These are phyloP conservation scores for Colletotrichum paranaense DNA, from an alignment of 2,329 filamentous ascomycete genomes.

Conservation along the genomic window DNA sequence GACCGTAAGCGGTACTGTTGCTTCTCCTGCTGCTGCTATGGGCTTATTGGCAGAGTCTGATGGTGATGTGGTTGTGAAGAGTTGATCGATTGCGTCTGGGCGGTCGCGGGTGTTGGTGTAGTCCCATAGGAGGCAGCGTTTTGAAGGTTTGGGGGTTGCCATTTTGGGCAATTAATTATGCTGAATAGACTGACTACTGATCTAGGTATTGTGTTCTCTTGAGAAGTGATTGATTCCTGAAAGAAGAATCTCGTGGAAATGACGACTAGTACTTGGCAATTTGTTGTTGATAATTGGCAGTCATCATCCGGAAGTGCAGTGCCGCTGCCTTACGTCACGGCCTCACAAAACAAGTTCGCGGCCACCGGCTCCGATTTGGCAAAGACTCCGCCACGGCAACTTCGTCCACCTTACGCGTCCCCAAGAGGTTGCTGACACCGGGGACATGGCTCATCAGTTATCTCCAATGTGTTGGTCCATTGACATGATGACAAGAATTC, in stretches of 20 bases:
- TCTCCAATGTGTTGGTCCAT: background rate
- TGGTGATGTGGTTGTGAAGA: constrained; percentile 40
- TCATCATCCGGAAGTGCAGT: background rate
- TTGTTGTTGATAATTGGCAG: background rate
- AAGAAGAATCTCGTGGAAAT: no score
- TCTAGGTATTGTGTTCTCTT: background rate
- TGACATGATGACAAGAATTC: background rate
- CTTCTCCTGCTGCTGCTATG: background rate
- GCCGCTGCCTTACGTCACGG: constrained; percentile 3
- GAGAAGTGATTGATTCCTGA: background rate
- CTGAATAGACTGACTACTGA: background rate
- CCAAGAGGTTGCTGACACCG: no score
- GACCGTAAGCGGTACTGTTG: background rate
- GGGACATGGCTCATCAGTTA: no score
- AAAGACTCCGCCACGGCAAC: background rate
- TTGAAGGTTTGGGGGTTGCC: constrained; percentile 29
- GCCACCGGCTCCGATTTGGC: background rate
- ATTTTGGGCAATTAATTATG: background rate
- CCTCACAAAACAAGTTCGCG: background rate
- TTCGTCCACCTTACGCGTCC: background rate
- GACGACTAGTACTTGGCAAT: background rate
- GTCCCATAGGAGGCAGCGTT: constrained; percentile 56
- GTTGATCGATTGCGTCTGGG: constrained; percentile 47
- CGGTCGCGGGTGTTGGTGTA: constrained; percentile 52
- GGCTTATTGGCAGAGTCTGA: background rate